Base-by-base conservation (phyloP, 2,329 filamentous ascomycete genomes). In the Dactylonectria estremocensis region DNA sequence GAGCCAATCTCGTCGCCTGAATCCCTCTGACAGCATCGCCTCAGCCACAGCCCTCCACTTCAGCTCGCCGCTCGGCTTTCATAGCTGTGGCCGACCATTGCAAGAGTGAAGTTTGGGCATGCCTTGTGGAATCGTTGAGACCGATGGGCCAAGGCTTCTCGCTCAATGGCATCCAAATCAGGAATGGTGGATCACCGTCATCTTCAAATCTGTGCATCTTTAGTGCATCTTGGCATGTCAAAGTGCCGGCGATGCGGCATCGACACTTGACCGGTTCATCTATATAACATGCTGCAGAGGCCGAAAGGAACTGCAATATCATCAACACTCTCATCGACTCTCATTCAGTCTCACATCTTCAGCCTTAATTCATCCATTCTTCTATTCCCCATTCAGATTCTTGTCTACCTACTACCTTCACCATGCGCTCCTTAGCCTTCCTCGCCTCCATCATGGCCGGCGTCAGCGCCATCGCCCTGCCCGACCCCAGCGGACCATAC, bases 401-500 rank as follows among this genome's bases (percentile, higher is more conserved):
- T 28, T 28, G 24, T 28, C 24, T n/a, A n/a, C 10, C 11, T 18
- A 43, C 22, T 22, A 48, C 45, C 33, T 20, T 60, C 37, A 66
- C 6, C 5, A 78, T 77, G 77, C 68, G 67, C 11, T 46, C 73
- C 18, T 50, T 59, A 2, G 5, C 16, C 20, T 10, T 63, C 9
- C 28, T 75, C n/a, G 33, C 72, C 1, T 20, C 71, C 1, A 49
- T 73, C 0, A 33, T 75, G 0, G 31, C 77, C 3, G 61, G 67
- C 10, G 40, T 70, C 0, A 70, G 70, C 16, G 78, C 78, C 6
- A 20, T 78, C 6, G 56, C 78, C 5, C 64, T 81, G 0, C 74
- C 79, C 1, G 69, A 71, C 1, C 75, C 77, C 0, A 73, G 58
- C n/a, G 79, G 80, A 0, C 74, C 77, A 5, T 81, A 76, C 43